These are phyloP conservation scores for Fusarium torreyae DNA, from an alignment of 2,329 filamentous ascomycete species.

Conservation along the genomic window DNA sequence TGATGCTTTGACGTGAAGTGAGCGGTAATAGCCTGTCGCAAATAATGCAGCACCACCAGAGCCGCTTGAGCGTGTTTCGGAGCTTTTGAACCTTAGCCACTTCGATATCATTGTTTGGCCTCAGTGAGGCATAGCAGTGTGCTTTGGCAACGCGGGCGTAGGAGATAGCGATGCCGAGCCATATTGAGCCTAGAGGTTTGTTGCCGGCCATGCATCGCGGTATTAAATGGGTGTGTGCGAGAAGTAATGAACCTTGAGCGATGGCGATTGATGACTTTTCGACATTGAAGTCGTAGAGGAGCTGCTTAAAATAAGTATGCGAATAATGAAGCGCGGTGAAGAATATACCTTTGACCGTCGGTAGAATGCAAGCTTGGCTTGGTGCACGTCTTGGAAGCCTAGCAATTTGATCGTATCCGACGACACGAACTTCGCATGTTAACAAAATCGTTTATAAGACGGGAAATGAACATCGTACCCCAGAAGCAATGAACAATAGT, in stretches of 20 bases:
- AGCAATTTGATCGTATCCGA: slow-evolving; percentile 38
- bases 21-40: slow-evolving; percentile 42
- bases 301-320: slow-evolving; percentile 12
- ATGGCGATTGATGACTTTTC: slow-evolving; percentile 46
- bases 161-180: slow-evolving; percentile 47
- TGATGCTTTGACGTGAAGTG: slow-evolving; percentile 46
- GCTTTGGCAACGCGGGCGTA: slow-evolving; percentile 47
- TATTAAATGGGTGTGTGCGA: slow-evolving; percentile 47
- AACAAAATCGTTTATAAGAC: background rate
- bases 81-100: slow-evolving; percentile 30
- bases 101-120: slow-evolving; percentile 18
- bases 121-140: slow-evolving; percentile 41
- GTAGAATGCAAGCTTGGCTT: slow-evolving; percentile 47
- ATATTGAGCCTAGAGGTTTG: slow-evolving; percentile 47
- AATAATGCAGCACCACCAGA: slow-evolving; percentile 50
- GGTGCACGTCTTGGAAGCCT: slow-evolving; percentile 43
- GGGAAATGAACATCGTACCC: slow-evolving; percentile 13
- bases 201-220: slow-evolving; percentile 46
- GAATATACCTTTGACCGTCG: slow-evolving; percentile 40
- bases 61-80: slow-evolving; percentile 43
- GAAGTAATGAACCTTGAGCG: slow-evolving; percentile 44
- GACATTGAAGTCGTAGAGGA: slow-evolving; percentile 48
- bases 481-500: slow-evolving; percentile 43
- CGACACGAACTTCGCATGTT: slow-evolving; percentile 35
- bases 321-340: rapidly evolving